A percentile compares a stretch with the other conserved stretches of the same genome.
phyloP scores from a whole-genome alignment of 1,284 basidiomycete species.

The Veloporphyrellus conicus region DNA sequence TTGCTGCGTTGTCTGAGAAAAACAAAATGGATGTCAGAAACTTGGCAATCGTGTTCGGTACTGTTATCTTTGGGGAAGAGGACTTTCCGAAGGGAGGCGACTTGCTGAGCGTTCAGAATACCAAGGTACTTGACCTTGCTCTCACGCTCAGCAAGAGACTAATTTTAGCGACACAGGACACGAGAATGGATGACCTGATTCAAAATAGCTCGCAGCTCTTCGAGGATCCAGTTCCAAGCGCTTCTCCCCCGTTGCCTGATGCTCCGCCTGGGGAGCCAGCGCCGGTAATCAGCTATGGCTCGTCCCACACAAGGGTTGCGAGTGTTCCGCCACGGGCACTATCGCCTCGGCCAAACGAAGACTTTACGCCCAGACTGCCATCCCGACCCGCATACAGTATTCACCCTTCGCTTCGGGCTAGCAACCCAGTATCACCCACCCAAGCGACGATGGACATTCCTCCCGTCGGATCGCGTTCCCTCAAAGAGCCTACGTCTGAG shows the following conservation, averaged over 20 bases:
- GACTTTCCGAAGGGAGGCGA: conserved; percentile 74
- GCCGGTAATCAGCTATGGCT: conserved; percentile 58
- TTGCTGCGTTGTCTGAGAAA: conserved; percentile 63
- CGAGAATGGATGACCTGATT: conserved; percentile 85
- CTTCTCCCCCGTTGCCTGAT: conserved; percentile 62
- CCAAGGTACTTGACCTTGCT: conserved; percentile 52
- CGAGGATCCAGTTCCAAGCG: conserved; percentile 42
- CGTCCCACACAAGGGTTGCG: conserved; percentile 58
- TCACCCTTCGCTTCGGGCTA: conserved; percentile 62
- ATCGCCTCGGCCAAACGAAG: conserved; percentile 42
- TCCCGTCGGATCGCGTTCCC: conserved; percentile 24
- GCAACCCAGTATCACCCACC: conserved; percentile 39
- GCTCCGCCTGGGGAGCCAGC: conserved; percentile 58
- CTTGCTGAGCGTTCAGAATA: conserved; percentile 64
- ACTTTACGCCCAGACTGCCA: conserved; percentile 70
- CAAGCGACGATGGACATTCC: conserved; percentile 33
- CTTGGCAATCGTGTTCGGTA: conserved; percentile 80
- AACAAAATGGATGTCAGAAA: conserved; percentile 97
- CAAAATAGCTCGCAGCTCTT: conserved; percentile 60
- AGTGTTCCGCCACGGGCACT: conserved; percentile 38
- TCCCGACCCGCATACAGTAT: conserved; percentile 67
- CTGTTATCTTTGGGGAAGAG: conserved; percentile 87
- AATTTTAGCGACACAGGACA: conserved; percentile 52
- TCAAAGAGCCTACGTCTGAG: conserved; percentile 13
- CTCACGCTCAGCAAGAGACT: background rate